phyloP scores from a whole-genome alignment of 768 basidiomycete genomes.

The Naganishia friedmannii region DNA sequence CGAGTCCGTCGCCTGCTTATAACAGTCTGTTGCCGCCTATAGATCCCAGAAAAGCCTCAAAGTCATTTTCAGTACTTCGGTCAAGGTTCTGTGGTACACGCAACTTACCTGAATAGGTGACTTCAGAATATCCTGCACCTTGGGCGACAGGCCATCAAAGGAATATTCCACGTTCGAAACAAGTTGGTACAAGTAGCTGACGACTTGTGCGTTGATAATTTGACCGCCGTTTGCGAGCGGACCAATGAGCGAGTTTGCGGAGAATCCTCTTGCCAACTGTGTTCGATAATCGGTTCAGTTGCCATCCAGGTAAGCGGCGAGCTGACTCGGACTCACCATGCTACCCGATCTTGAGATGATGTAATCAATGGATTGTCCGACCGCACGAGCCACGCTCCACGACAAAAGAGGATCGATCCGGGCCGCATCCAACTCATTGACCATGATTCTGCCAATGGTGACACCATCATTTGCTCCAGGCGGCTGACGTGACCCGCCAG shows the following conservation, averaged over 20 bases:
- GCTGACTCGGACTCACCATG: slow-evolving; percentile 58
- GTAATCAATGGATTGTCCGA: slow-evolving; percentile 66
- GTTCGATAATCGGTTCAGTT: not conserved
- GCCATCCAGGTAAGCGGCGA: not conserved
- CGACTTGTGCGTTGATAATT: slow-evolving; percentile 69
- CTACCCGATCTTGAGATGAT: slow-evolving; percentile 65
- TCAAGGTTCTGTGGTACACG: slow-evolving; percentile 26
- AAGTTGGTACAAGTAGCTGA: slow-evolving; percentile 74
- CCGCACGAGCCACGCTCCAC: slow-evolving; percentile 72
- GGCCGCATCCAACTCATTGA: slow-evolving; percentile 89
- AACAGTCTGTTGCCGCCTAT: slow-evolving; percentile 33
- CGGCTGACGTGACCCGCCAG: slow-evolving; percentile 65
- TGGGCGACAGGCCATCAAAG: slow-evolving; percentile 65
- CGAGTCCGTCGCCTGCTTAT: slow-evolving; percentile 45
- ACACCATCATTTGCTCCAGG: slow-evolving; percentile 75
- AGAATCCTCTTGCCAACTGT: slow-evolving; percentile 72
- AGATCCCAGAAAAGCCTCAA: not conserved
- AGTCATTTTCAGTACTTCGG: not conserved
- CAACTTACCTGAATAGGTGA: slow-evolving; percentile 62
- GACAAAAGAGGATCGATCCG: slow-evolving; percentile 87
- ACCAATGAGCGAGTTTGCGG: slow-evolving; percentile 70
- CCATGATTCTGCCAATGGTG: slow-evolving; percentile 69
- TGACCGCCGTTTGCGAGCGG: slow-evolving; percentile 77
- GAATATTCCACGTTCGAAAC: slow-evolving; percentile 68
- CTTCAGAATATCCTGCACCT: slow-evolving; percentile 60